Evolutionary conservation across 139 green algal species (phyloP), one percentile per base, ranked within the genome.

Genomic region (Zygnema cylindricum): DNA sequence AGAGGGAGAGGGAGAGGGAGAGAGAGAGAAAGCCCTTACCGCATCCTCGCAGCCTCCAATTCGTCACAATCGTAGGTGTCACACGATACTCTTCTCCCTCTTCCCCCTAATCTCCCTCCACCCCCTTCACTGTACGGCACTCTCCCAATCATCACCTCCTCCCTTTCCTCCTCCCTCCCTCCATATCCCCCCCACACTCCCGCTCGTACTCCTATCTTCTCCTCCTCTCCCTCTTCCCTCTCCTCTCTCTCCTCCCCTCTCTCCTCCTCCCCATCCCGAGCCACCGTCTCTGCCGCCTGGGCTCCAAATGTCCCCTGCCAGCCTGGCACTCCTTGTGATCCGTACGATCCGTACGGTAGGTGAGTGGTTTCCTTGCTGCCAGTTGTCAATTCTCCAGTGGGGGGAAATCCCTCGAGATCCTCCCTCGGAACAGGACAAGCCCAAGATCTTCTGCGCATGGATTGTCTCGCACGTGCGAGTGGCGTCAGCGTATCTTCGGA

Each of bases 191-290:
- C 73, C 73, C 11, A 55, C 36, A 36, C 43, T 11, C 11, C 73
- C 11, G 36, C 11, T 38, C 73, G 30, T 73, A 30, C 57, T 25
- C 57, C 30, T 73, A 30, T 30, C 30, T 25, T 30, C 30, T 73
- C 30, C 57, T 73, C 57, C 57, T 73, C 57, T 73, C 57, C 57
- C 57, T 73, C 57, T 30, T 73, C 57, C 57, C 57, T 30, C 57
- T 73, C 57, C 57, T 30, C 57, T 73, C 30, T 30, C 57, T 25
- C 57, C 57, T 73, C 57, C 57, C 57, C 30, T 73, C 30, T 25
- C 57, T 30, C 57, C 30, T 73, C 57, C 57, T 30, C 30, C 57
- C 30, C 30, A 25, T 73, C 30, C 57, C 30, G 57, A 35, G 57
- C 57, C 57, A 30, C 30, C 57, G 30, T 73, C 57, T 73, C 30